These are phyloP conservation scores for Quercus phellos DNA, from an alignment of 331 rosid species.

Conservation along the genomic window DNA sequence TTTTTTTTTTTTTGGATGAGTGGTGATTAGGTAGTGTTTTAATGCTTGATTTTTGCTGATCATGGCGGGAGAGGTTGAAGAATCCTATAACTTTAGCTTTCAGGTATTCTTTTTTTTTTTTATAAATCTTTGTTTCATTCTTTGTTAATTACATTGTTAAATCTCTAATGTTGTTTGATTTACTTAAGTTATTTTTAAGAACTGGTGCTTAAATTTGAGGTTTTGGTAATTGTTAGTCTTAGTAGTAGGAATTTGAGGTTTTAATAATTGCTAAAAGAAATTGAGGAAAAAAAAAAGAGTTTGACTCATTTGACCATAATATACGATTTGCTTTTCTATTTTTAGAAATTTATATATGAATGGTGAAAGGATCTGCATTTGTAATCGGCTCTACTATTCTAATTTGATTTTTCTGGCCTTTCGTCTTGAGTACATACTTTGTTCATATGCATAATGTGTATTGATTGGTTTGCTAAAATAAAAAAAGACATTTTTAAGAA, in stretches of 20 bases:
- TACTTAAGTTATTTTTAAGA: background rate
- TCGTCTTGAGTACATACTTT: background rate
- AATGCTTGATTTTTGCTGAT: background rate
- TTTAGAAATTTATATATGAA: background rate
- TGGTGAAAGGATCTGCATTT: background rate
- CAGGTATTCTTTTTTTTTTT: conserved; percentile 43
- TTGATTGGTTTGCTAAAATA: background rate
- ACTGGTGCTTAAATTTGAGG: background rate
- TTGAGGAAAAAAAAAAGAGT: no score
- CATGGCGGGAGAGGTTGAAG: conserved; percentile 48
- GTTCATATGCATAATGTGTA: background rate
- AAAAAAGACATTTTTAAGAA: background rate
- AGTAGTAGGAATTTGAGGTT: background rate
- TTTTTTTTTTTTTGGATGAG: background rate
- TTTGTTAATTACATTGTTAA: background rate
- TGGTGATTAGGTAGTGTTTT: background rate
- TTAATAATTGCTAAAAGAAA: background rate
- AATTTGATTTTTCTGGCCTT: background rate
- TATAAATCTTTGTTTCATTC: background rate
- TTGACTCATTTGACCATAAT: background rate
- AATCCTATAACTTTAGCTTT: conserved; percentile 36
- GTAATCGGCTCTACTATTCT: background rate
- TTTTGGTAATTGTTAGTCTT: background rate
- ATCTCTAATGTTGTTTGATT: background rate
- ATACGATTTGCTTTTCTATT: background rate